A percentile compares a stretch with the other conserved stretches of the same genome.
These are phyloP conservation scores for Kurtzmaniella natalensis DNA, from an alignment of 1,139 yeast genomes.

Conservation along the genomic window DNA sequence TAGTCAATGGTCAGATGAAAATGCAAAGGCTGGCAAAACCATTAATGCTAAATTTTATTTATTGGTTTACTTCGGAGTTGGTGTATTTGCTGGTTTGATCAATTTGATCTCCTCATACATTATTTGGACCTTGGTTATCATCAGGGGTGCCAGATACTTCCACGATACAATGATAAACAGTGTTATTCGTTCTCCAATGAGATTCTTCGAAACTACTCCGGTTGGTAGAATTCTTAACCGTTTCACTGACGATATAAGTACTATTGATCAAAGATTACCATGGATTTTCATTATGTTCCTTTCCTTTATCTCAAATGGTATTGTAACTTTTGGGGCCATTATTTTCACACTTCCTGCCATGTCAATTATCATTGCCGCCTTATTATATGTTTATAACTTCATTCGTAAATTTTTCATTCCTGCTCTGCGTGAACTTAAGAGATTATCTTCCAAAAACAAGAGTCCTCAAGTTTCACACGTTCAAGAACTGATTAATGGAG, in stretches of 20 bases:
- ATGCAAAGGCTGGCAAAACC: slow-evolving; percentile 18
- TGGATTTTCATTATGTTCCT: slow-evolving; percentile 22
- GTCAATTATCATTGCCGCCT: slow-evolving; percentile 16
- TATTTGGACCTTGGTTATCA: slow-evolving; percentile 25
- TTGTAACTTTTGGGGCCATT: slow-evolving; percentile 18
- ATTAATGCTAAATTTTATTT: slow-evolving; percentile 16
- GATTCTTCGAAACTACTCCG: slow-evolving; percentile 30
- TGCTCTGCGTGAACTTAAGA: slow-evolving; percentile 23
- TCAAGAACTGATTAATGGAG: slow-evolving; percentile 27
- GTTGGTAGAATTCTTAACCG: slow-evolving; percentile 27
- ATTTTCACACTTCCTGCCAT: slow-evolving; percentile 22
- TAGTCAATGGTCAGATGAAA: slow-evolving; percentile 24
- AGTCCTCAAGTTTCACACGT: slow-evolving; percentile 25
- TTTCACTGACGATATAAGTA: slow-evolving; percentile 24
- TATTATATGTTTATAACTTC: slow-evolving; percentile 20
- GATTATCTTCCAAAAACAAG: slow-evolving; percentile 20
- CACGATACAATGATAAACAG: slow-evolving; percentile 24
- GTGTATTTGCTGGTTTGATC: slow-evolving; percentile 20
- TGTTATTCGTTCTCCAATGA: slow-evolving; percentile 27
- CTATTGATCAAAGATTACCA: slow-evolving; percentile 21
- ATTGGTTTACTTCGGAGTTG: slow-evolving; percentile 17
- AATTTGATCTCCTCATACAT: slow-evolving; percentile 20
- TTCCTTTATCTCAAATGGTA: slow-evolving; percentile 11
- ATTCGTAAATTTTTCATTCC: slow-evolving; percentile 21
- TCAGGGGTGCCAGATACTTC: slow-evolving; percentile 21